Conservation (phyloP, 169 alveolate species). For the Toxoplasma gondii region DNA sequence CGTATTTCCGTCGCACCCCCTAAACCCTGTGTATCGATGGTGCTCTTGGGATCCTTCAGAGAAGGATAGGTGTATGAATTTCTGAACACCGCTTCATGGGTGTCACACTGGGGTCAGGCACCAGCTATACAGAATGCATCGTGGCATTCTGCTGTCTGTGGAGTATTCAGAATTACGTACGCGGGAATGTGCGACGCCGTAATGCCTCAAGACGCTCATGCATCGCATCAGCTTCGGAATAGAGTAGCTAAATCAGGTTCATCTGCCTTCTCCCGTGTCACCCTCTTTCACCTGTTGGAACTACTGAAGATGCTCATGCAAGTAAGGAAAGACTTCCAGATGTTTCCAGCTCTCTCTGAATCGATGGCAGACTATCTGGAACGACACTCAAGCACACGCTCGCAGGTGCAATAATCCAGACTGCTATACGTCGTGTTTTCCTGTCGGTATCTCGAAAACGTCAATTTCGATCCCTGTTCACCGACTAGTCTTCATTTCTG, state of each 20-base stretch:
- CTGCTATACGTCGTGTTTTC: no score
- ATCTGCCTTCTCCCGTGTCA: background rate
- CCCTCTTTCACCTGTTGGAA: background rate
- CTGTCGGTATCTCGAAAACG: no score
- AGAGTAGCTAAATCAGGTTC: background rate
- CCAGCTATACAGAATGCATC: background rate
- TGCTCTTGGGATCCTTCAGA: no score
- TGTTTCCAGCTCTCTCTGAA: no score
- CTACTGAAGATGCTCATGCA: slow-evolving; percentile 4
- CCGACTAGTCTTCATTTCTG: background rate
- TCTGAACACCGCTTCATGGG: no score
- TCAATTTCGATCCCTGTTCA: background rate
- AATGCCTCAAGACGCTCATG: background rate
- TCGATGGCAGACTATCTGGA: no score
- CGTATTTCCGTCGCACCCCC: no score
- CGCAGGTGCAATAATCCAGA: no score
- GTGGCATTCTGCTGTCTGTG: background rate
- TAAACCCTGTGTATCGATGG: no score
- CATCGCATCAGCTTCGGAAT: background rate
- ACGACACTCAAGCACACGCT: no score
- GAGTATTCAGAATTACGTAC: background rate
- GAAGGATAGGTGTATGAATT: no score
- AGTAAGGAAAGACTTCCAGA: background rate
- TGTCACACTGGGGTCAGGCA: no score
- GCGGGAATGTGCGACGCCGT: slow-evolving; percentile 26